Evolutionary conservation across 345 rosid species (phyloP).

Genomic region (Bruguiera sexangula): DNA sequence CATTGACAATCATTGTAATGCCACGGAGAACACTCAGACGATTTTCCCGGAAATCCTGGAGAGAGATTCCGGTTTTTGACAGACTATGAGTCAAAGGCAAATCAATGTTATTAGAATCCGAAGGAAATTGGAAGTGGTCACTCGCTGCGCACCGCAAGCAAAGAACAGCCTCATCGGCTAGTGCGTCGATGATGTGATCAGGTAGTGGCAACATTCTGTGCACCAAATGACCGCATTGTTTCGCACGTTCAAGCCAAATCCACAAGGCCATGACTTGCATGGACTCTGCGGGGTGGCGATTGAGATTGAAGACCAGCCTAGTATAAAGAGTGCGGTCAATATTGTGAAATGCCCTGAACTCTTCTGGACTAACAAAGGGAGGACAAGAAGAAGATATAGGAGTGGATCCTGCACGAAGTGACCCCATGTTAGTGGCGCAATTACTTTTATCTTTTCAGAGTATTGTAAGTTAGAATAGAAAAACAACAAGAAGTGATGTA

Average conservation of each 20-base stretch:
- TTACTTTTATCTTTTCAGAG: too few relatives aligned
- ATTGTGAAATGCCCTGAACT: constrained; percentile 51
- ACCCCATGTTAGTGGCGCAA: too few relatives aligned
- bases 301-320: constrained; percentile 39
- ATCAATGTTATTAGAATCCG: not conserved
- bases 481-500: too few relatives aligned
- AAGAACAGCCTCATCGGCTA: constrained; percentile 53
- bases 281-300: constrained; percentile 45
- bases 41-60: constrained; percentile 33
- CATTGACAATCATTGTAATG: constrained; percentile 26
- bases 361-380: constrained; percentile 26
- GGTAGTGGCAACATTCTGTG: constrained; percentile 25
- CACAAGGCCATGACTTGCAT: constrained; percentile 53
- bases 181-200: constrained; percentile 23
- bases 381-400: not conserved
- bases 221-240: constrained; percentile 24
- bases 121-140: constrained; percentile 8
- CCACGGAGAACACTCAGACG: constrained; percentile 21
- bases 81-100: constrained; percentile 32
- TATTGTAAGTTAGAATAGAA: too few relatives aligned
- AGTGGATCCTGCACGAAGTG: not conserved
- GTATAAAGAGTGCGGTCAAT: constrained; percentile 48
- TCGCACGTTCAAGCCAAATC: constrained; percentile 52
- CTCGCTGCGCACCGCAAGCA: constrained; percentile 41
- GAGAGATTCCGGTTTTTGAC: constrained; percentile 25